Evolutionary conservation across 805 yeast species (phyloP), one percentile per base, ranked within the genome.

Genomic region (Lachancea fermentati): DNA sequence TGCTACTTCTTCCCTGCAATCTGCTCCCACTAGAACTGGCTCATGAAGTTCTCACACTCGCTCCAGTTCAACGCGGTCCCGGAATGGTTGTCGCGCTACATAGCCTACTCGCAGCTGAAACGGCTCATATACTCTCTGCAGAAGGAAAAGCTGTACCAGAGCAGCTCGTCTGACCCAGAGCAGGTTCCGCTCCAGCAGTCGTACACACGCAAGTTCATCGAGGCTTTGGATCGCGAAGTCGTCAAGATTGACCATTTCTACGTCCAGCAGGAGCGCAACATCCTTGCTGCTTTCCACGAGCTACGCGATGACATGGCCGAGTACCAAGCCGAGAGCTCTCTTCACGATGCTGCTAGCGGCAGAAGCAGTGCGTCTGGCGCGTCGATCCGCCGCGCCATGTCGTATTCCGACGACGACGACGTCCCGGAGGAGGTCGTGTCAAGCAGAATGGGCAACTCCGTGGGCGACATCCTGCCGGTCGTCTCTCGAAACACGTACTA

Each of bases 21-120:
- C 11, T 7, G 9, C 26, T 22, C 7, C 11, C 11, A 22, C 7
- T 22, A 22, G 26, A 7, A 7, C 9, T 11, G 11, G 26, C 9
- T 22, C 7, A 91, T 91, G 98, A 91, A 91, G 74, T 91, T 91
- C 67, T 83, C 95, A 18, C 96, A 89, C 58, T 85, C 96, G 4
- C 68, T 91, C 48, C 96, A 91, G 72, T 89, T 91, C 66, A 91
- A 91, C 63, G 96, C 97, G 17, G 97, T 93, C 4, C 97, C 98
- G 2, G 97, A 93, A 62, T 91, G 98, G 98, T 78, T 95, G 9
- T 80, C 95, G 19, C 79, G 85, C 59, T 91, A 91, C 63, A 81
- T 91, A 42, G 89, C 94, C 41, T 91, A 91, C 63, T 84, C 95
- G 1, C 80, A 85, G 29, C 69, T 93, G 44, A 91, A 93, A 62